Percentiles rank a stretch among this genome's conserved stretches.
phyloP scores from a whole-genome alignment of 768 basidiomycete species.

The Ramaria sp. region DNA sequence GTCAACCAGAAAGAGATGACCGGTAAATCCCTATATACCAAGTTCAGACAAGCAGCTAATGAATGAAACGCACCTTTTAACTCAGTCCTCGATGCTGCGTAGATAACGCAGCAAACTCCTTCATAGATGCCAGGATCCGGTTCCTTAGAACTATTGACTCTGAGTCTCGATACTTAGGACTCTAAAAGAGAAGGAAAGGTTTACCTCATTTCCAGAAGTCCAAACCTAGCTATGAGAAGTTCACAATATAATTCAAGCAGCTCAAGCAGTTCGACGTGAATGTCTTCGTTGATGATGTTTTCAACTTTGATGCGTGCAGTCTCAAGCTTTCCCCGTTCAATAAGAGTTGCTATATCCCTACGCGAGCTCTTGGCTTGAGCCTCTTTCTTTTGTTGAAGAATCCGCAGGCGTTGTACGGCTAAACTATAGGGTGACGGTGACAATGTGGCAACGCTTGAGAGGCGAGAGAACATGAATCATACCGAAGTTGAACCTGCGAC shows the following conservation, averaged over 20 bases:
- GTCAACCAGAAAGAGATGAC: not conserved
- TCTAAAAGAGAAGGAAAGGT: not conserved
- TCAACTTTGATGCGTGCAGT: slow-evolving; percentile 82
- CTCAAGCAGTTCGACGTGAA: slow-evolving; percentile 81
- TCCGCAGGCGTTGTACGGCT: slow-evolving; percentile 76
- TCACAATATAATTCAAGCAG: slow-evolving; percentile 92
- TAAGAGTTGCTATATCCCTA: slow-evolving; percentile 68
- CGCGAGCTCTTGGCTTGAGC: slow-evolving; percentile 68
- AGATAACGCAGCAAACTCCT: slow-evolving; percentile 79
- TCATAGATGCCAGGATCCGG: slow-evolving; percentile 84
- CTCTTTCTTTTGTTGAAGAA: slow-evolving; percentile 85
- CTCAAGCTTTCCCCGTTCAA: slow-evolving; percentile 75
- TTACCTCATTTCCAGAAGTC: slow-evolving; percentile 81
- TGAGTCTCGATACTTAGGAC: not conserved
- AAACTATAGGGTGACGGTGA: slow-evolving; percentile 36
- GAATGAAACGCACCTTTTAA: slow-evolving; percentile 51
- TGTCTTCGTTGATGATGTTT: slow-evolving; percentile 77
- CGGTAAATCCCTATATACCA: not conserved
- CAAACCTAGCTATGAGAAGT: slow-evolving; percentile 85
- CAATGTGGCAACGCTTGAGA: not conserved
- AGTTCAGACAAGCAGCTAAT: not conserved
- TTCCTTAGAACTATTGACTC: slow-evolving; percentile 47
- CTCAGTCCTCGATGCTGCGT: slow-evolving; percentile 87
- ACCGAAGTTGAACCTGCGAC: slow-evolving; percentile 13
- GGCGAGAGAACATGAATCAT: not conserved